Conservation (phyloP, 345 rosid genomes). For the Anastatica hierochuntica region DNA sequence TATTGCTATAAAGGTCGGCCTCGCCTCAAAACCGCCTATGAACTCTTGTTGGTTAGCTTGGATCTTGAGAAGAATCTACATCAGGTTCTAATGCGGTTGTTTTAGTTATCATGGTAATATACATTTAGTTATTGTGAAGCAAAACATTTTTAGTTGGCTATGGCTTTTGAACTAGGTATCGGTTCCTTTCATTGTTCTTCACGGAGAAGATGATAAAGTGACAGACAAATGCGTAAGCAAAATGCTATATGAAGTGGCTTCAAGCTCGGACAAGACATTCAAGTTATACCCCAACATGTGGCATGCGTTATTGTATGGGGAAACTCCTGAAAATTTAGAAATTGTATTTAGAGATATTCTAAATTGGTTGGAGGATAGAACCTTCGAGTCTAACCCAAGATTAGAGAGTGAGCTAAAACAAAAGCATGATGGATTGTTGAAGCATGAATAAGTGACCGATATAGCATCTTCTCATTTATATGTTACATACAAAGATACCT, state of each 20-base stretch:
- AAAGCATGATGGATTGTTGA: slow-evolving; percentile 6
- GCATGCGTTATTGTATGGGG: slow-evolving; percentile 81
- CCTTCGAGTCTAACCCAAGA: neutral
- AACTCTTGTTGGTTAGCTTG: slow-evolving; percentile 40
- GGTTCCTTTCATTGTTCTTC: slow-evolving; percentile 66
- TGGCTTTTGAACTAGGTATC: slow-evolving; percentile 32
- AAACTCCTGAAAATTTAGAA: slow-evolving; percentile 39
- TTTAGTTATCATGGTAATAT: neutral
- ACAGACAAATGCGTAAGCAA: slow-evolving; percentile 48
- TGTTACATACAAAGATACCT: too few species aligned
- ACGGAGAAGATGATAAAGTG: slow-evolving; percentile 71
- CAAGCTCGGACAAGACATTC: slow-evolving; percentile 62
- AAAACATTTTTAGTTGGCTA: neutral
- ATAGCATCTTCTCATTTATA: too few species aligned
- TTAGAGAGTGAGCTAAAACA: slow-evolving; percentile 22
- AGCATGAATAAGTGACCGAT: slow-evolving; percentile 9
- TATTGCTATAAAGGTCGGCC: slow-evolving; percentile 76
- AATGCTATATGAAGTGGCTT: slow-evolving; percentile 36
- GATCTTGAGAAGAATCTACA: slow-evolving; percentile 53
- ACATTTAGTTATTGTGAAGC: neutral
- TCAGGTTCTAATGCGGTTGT: slow-evolving; percentile 39
- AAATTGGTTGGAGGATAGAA: slow-evolving; percentile 44
- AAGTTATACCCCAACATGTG: slow-evolving; percentile 77
- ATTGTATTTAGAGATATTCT: slow-evolving; percentile 55
- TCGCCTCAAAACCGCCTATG: slow-evolving; percentile 63